Percentiles rank a stretch among this genome's conserved stretches.
Conservation (phyloP, 257 asterid species). For the Mentha longifolia region DNA sequence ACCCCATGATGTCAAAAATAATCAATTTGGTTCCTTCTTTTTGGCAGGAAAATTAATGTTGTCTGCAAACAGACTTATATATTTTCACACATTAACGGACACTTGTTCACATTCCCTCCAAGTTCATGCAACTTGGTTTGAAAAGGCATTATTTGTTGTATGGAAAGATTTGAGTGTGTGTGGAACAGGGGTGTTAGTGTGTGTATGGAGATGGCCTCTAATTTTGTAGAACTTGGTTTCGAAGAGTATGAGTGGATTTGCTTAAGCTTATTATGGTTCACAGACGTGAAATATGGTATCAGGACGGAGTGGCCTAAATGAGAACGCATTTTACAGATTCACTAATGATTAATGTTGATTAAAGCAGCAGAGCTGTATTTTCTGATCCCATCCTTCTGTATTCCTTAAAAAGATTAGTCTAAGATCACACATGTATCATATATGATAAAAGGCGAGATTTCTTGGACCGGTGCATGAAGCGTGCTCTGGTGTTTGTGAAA, state of each 20-base stretch:
- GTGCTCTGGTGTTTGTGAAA: neutral
- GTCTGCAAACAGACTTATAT: neutral
- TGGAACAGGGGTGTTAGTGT: neutral
- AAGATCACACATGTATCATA: neutral
- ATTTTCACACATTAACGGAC: neutral
- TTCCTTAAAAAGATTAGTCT: neutral
- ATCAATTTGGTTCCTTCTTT: neutral
- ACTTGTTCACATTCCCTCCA: neutral
- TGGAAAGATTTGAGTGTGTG: neutral
- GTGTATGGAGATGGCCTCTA: neutral
- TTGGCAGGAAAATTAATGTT: neutral
- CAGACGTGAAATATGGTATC: slow-evolving; percentile 2
- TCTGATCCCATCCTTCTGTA: neutral
- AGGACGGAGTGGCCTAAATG: neutral
- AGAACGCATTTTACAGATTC: neutral
- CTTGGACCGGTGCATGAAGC: slow-evolving; percentile 11
- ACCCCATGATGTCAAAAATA: neutral
- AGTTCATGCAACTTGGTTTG: neutral
- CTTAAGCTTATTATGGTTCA: neutral
- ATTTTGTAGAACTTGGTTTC: neutral
- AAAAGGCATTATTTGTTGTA: neutral
- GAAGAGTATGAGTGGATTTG: neutral
- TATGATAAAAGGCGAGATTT: neutral
- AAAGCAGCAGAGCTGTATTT: neutral
- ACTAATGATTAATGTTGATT: too few relatives aligned